phyloP scores from a whole-genome alignment of 2,329 filamentous ascomycete species.

The Penicillium verrucosum region DNA sequence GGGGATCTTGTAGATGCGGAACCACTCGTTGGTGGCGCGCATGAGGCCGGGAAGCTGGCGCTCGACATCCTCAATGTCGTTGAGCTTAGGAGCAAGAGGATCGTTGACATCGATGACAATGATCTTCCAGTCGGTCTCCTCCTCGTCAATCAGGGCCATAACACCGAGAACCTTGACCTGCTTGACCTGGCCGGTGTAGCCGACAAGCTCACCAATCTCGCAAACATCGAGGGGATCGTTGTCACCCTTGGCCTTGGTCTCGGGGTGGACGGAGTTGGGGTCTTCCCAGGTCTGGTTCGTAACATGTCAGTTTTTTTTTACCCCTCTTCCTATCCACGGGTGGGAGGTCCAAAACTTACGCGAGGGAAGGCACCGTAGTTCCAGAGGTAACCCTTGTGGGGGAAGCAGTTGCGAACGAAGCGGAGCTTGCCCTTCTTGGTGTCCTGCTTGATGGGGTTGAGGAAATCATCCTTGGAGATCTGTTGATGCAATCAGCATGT shows the following conservation, averaged over 20 bases:
- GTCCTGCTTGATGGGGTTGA: conserved; percentile 99
- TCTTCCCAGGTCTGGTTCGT: conserved; percentile 88
- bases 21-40: conserved; percentile 99
- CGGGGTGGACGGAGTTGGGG: conserved; percentile 89
- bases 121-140: conserved; percentile 99
- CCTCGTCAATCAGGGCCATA: conserved; percentile 98
- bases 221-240: conserved; percentile 99
- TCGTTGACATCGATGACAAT: conserved; percentile 99
- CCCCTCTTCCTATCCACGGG: conserved; percentile 4
- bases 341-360: conserved; percentile 52
- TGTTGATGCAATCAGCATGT: conserved; percentile 41
- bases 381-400: conserved; percentile 99
- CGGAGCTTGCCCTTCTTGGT: conserved; percentile 99
- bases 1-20: conserved; percentile 99
- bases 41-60: conserved; percentile 94
- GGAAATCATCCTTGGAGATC: conserved; percentile 98
- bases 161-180: conserved; percentile 99
- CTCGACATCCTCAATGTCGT: conserved; percentile 99
- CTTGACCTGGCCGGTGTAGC: conserved; percentile 94
- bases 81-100: conserved; percentile 90
- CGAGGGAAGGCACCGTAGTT: conserved; percentile 99
- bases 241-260: conserved; percentile 99
- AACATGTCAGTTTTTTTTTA: conserved; percentile 1
- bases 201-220: conserved; percentile 98
- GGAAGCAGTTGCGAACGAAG: conserved; percentile 99